Evolutionary conservation across 768 basidiomycete genomes (phyloP).

Genomic region (Rhodotorula sphaerocarpa): DNA sequence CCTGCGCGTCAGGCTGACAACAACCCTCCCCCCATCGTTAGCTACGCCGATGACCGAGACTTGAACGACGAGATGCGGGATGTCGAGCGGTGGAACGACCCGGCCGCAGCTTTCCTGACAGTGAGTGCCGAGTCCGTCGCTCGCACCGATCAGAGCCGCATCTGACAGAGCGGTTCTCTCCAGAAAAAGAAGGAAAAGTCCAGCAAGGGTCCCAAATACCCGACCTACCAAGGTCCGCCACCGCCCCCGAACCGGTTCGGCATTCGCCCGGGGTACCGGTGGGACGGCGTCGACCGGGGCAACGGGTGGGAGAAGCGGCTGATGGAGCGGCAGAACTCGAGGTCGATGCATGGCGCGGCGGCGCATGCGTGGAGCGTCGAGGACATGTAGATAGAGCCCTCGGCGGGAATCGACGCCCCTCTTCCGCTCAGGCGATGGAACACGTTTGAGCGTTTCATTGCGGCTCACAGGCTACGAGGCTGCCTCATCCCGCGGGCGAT

Average conservation of each 20-base stretch:
- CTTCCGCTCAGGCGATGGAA: not conserved
- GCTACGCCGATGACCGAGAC: conserved; percentile 70
- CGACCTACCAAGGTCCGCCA: conserved; percentile 76
- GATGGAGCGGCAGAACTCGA: conserved; percentile 74
- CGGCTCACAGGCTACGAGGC: too few species aligned
- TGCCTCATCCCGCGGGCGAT: not conserved
- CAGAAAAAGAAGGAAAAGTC: conserved; percentile 55
- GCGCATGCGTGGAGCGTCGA: conserved; percentile 50
- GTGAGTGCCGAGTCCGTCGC: conserved; percentile 46
- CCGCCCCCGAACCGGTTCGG: conserved; percentile 92
- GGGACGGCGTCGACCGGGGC: conserved; percentile 95
- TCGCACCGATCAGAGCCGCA: not conserved
- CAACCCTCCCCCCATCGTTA: too few species aligned
- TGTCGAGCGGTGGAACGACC: conserved; percentile 88
- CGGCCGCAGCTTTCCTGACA: conserved; percentile 87
- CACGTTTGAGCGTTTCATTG: too few species aligned
- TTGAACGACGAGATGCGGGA: conserved; percentile 77
- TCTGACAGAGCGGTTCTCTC: not conserved
- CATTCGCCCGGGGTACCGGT: conserved; percentile 88
- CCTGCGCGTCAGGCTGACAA: conserved; percentile 30
- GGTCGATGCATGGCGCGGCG: conserved; percentile 60
- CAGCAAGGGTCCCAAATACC: conserved; percentile 61
- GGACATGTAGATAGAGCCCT: conserved; percentile 30
- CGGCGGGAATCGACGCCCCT: not conserved
- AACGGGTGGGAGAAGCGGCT: conserved; percentile 90